Evolutionary conservation across 441 rosid species (phyloP).

Genomic region (Brassica hybrid): DNA sequence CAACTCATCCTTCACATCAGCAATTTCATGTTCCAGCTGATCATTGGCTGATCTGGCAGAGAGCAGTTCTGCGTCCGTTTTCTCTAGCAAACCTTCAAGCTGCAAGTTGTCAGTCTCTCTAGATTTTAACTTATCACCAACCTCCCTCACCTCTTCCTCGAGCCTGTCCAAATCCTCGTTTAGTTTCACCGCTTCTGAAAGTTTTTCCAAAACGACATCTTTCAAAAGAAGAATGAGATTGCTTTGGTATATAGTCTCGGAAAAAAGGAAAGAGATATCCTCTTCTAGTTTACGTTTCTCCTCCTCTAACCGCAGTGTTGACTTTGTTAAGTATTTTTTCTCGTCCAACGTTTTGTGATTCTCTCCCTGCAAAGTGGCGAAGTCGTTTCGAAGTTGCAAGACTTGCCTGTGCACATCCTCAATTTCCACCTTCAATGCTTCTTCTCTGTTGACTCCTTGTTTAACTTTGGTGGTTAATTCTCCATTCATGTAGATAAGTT

Average conservation of each 20-base stretch:
- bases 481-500: constrained; percentile 49
- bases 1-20: constrained; percentile 49
- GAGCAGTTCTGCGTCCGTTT: constrained; percentile 47
- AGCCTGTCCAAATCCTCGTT: constrained; percentile 53
- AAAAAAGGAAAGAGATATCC: constrained; percentile 53
- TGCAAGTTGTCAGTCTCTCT: constrained; percentile 43
- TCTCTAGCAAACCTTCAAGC: constrained; percentile 47
- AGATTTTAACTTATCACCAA: constrained; percentile 53
- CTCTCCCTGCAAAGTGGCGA: constrained; percentile 55
- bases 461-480: constrained; percentile 56
- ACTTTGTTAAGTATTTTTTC: constrained; percentile 52
- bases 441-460: constrained; percentile 65
- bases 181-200: constrained; percentile 40
- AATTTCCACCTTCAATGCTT: constrained; percentile 23
- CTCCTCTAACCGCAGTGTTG: constrained; percentile 51
- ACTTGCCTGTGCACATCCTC: constrained; percentile 32
- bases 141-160: constrained; percentile 54
- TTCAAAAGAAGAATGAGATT: no score
- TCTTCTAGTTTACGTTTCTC: constrained; percentile 65
- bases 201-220: no score
- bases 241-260: no score
- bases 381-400: constrained; percentile 51
- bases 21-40: constrained; percentile 54
- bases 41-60: constrained; percentile 51
- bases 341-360: constrained; percentile 56